A percentile compares a stretch with the other conserved stretches of the same genome.
phyloP scores from a whole-genome alignment of 257 asterid species.

The Catharanthus roseus region DNA sequence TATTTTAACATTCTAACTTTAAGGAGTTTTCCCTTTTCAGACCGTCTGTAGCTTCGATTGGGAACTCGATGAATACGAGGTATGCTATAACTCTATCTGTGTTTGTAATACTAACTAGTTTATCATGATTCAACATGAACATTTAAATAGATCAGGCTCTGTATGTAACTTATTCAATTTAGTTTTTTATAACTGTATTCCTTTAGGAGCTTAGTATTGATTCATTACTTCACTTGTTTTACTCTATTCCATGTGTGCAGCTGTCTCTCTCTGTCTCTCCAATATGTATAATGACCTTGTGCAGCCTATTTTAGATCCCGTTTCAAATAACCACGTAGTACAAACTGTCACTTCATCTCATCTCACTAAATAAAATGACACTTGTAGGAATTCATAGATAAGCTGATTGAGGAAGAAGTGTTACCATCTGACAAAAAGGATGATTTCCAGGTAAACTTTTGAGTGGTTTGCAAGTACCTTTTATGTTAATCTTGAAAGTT shows the following conservation, averaged over 20 bases:
- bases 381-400: conserved; percentile 62
- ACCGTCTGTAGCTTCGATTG: conserved; percentile 83
- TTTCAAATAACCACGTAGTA: too few species aligned
- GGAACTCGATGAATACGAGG: conserved; percentile 89
- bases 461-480: conserved; percentile 8
- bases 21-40: conserved; percentile 35
- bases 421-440: conserved; percentile 63
- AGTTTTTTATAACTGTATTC: background rate
- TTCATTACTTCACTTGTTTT: background rate
- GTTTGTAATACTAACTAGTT: background rate
- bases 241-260: background rate
- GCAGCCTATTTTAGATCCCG: background rate
- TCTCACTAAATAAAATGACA: conserved; percentile 4
- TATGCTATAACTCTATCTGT: conserved; percentile 22
- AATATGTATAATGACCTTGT: background rate
- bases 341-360: background rate
- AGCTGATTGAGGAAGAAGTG: conserved; percentile 62
- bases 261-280: background rate
- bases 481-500: conserved; percentile 1
- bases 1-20: background rate
- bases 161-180: background rate
- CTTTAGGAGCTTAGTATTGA: background rate
- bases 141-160: background rate
- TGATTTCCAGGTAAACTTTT: conserved; percentile 53
- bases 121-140: background rate